phyloP scores from a whole-genome alignment of 306 rosid genomes.

The Begonia fuchsioides region DNA sequence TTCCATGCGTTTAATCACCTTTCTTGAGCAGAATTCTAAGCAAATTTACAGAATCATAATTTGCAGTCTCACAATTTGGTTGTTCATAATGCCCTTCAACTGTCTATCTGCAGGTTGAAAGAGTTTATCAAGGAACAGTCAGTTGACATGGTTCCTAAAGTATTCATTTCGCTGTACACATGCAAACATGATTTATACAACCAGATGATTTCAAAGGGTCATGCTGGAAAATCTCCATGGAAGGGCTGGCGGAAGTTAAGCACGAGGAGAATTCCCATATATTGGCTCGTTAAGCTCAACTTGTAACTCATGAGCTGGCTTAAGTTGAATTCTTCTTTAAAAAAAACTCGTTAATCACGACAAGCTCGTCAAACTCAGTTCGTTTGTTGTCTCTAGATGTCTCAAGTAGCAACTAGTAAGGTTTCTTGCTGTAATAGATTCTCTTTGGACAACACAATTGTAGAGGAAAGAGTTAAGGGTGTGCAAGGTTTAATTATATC shows the following conservation, averaged over 20 bases:
- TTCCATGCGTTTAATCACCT: too few species aligned
- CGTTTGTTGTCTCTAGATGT: too few species aligned
- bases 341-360: too few species aligned
- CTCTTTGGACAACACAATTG: slow-evolving; percentile 9
- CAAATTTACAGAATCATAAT: too few species aligned
- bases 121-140: slow-evolving; percentile 91
- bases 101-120: slow-evolving; percentile 57
- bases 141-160: slow-evolving; percentile 28
- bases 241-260: slow-evolving; percentile 66
- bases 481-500: slow-evolving; percentile 1
- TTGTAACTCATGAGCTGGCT: too few species aligned
- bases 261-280: slow-evolving; percentile 42
- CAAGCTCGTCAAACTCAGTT: too few species aligned
- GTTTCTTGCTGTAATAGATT: too few species aligned
- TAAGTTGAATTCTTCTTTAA: too few species aligned
- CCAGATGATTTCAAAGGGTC: slow-evolving; percentile 31
- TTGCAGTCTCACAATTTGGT: too few species aligned
- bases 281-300: too few species aligned
- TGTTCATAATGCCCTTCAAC: background rate
- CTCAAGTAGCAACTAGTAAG: slow-evolving; percentile 16
- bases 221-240: slow-evolving; percentile 31
- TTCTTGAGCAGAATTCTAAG: too few species aligned
- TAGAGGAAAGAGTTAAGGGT: background rate
- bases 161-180: slow-evolving; percentile 34
- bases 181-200: slow-evolving; percentile 59